These are phyloP conservation scores for Zostera marina DNA, from an alignment of 116 monocot species.

Conservation along the genomic window DNA sequence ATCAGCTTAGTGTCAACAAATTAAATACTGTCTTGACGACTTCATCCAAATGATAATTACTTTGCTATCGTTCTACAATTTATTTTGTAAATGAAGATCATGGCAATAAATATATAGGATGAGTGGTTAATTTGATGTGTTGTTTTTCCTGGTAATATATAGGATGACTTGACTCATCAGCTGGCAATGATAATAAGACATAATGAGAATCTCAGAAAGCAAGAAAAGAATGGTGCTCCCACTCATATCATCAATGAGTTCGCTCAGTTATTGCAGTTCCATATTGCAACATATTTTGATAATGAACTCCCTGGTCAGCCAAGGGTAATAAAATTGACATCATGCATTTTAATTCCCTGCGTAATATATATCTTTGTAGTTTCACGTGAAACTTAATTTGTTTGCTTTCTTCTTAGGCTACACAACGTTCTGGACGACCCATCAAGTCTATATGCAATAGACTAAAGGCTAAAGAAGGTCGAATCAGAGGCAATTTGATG, in stretches of 20 bases:
- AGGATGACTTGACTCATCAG: constrained; percentile 99
- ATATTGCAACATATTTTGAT: constrained; percentile 97
- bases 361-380: neutral
- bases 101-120: no score
- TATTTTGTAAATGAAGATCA: no score
- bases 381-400: neutral
- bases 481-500: constrained; percentile 98
- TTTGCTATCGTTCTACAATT: no score
- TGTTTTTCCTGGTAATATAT: neutral
- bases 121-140: no score
- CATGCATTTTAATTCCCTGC: neutral
- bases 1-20: no score
- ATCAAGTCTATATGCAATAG: constrained; percentile 98
- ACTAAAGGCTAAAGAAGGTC: constrained; percentile 95
- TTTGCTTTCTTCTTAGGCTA: constrained; percentile 34
- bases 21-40: no score
- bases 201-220: constrained; percentile 87
- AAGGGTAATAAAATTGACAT: constrained; percentile 33
- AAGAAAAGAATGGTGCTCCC: constrained; percentile 95
- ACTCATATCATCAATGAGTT: constrained; percentile 95
- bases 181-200: constrained; percentile 94
- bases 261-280: constrained; percentile 93
- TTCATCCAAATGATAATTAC: no score
- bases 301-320: constrained; percentile 98
- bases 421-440: constrained; percentile 87